These are phyloP conservation scores for Apiospora arundinis DNA, from an alignment of 2,329 filamentous ascomycete species.

Conservation along the genomic window DNA sequence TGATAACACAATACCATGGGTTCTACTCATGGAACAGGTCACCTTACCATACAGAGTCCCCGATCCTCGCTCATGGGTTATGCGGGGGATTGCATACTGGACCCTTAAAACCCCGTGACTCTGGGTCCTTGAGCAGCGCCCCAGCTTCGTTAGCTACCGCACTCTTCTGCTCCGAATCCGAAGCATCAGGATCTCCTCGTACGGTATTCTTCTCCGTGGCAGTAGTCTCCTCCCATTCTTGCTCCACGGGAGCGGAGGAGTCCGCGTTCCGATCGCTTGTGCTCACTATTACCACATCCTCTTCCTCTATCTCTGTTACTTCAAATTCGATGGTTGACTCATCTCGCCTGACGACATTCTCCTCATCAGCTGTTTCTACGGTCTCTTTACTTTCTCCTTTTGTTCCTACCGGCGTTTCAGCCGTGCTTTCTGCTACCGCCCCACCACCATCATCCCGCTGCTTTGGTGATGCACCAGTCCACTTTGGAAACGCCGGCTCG, in stretches of 20 bases:
- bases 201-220: neutral
- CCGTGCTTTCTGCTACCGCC: neutral
- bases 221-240: neutral
- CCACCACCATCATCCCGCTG: neutral
- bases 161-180: neutral
- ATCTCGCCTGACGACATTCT: neutral
- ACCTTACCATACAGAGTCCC: too few species aligned
- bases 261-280: too few species aligned
- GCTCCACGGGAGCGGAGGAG: too few species aligned
- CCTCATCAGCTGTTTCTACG: neutral
- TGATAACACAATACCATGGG: too few species aligned
- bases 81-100: neutral
- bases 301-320: neutral
- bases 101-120: neutral
- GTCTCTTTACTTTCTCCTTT: too few species aligned
- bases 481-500: neutral
- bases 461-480: neutral
- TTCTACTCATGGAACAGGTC: too few species aligned
- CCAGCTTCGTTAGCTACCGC: neutral
- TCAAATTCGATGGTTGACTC: too few species aligned
- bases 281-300: neutral
- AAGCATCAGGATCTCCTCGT: neutral
- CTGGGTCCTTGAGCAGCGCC: neutral
- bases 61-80: neutral
- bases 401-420: too few species aligned